Percentiles rank a stretch among this genome's conserved stretches.
Conservation (phyloP, 2,329 filamentous ascomycete species). For the Cladorrhinum sp. region DNA sequence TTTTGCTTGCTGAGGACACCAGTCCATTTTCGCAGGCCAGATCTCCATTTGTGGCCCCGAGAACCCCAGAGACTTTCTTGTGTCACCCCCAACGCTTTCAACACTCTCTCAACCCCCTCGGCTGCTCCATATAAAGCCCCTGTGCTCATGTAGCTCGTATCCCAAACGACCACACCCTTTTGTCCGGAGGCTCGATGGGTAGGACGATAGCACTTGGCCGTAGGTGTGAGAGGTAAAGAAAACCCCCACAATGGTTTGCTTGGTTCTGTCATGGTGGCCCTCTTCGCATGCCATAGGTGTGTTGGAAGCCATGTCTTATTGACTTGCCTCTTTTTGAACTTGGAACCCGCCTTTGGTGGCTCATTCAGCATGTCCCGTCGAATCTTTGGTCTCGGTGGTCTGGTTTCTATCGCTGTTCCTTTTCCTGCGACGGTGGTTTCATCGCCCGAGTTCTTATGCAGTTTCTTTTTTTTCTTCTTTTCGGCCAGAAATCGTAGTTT, state of each 20-base stretch:
- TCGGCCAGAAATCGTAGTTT: conserved; percentile 62
- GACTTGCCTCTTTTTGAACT: conserved; percentile 80
- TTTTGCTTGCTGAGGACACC: conserved; percentile 52
- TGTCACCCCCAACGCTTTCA: conserved; percentile 63
- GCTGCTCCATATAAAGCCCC: conserved; percentile 70
- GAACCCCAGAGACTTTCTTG: conserved; percentile 60
- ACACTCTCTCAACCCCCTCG: conserved; percentile 60
- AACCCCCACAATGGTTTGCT: conserved; percentile 86
- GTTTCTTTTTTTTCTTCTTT: conserved; percentile 48
- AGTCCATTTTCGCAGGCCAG: conserved; percentile 48
- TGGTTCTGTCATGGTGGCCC: conserved; percentile 81
- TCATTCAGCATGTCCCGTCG: conserved; percentile 67
- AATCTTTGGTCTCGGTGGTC: conserved; percentile 59
- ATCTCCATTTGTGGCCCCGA: conserved; percentile 68
- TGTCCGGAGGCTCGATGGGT: conserved; percentile 77
- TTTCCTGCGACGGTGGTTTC: conserved; percentile 25
- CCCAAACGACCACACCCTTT: conserved; percentile 81
- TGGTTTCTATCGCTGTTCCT: conserved; percentile 34
- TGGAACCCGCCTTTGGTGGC: conserved; percentile 53
- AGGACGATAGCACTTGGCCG: conserved; percentile 83
- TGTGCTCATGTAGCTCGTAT: conserved; percentile 90
- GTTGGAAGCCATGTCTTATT: conserved; percentile 94
- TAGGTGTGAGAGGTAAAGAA: conserved; percentile 78
- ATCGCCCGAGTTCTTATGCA: conserved; percentile 32
- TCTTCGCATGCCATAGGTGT: conserved; percentile 89